These are phyloP conservation scores for Leccinum incarnatum DNA, from an alignment of 768 basidiomycete species.

Conservation along the genomic window DNA sequence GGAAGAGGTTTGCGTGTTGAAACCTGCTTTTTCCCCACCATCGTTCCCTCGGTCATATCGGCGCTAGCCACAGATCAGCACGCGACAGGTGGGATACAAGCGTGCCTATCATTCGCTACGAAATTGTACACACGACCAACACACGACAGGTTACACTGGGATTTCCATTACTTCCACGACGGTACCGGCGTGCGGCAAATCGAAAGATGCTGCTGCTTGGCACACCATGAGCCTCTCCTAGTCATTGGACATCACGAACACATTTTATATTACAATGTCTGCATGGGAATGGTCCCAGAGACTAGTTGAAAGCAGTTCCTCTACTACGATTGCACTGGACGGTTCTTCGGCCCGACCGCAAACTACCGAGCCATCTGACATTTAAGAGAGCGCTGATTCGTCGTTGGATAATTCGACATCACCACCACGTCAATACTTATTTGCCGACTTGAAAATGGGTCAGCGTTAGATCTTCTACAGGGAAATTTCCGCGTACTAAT, in stretches of 20 bases:
- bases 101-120: neutral
- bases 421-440: neutral
- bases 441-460: constrained; percentile 9
- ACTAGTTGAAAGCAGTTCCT: neutral
- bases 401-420: neutral
- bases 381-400: neutral
- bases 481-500: neutral
- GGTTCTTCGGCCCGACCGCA: neutral
- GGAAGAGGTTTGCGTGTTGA: neutral
- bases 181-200: neutral
- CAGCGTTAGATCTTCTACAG: constrained; percentile 2
- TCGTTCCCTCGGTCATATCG: constrained; percentile 5
- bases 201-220: neutral
- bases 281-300: neutral
- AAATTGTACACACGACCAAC: neutral
- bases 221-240: neutral
- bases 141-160: neutral
- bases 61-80: neutral
- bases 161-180: neutral
- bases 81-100: neutral
- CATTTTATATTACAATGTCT: neutral
- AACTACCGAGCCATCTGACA: neutral
- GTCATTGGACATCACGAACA: neutral
- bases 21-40: neutral
- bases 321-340: neutral